A percentile compares a stretch with the other conserved stretches of the same genome.
Conservation (phyloP, 768 basidiomycete species). For the Trametes cubensis region DNA sequence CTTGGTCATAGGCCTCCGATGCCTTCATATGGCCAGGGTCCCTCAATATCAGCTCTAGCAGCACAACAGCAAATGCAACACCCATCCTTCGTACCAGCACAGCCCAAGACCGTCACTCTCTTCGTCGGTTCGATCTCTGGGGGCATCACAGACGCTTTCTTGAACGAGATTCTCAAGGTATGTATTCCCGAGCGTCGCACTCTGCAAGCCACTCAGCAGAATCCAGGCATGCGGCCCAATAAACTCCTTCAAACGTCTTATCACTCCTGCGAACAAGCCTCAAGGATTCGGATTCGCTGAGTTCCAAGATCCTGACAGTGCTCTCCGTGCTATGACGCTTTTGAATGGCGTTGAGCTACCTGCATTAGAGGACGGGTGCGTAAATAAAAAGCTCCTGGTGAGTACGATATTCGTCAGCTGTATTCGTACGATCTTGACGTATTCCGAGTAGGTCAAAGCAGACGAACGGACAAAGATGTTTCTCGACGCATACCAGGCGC, state of each 20-base stretch:
- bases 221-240: conserved; percentile 86
- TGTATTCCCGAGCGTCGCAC: conserved; percentile 35
- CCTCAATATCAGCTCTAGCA: conserved; percentile 89
- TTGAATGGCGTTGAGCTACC: conserved; percentile 67
- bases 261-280: conserved; percentile 90
- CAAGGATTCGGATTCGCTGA: conserved; percentile 98
- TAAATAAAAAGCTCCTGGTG: conserved; percentile 70
- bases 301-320: conserved; percentile 91
- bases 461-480: conserved; percentile 93
- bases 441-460: conserved; percentile 74
- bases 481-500: conserved; percentile 81
- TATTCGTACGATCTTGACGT: conserved; percentile 35
- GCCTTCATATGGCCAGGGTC: conserved; percentile 88
- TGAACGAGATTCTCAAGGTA: conserved; percentile 79
- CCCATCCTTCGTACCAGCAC: conserved; percentile 66
- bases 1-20: conserved; percentile 87
- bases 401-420: conserved; percentile 38
- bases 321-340: conserved; percentile 71
- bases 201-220: not conserved
- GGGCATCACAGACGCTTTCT: conserved; percentile 81
- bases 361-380: conserved; percentile 59
- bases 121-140: conserved; percentile 97
- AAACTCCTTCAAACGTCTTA: conserved; percentile 88
- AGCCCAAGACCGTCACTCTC: conserved; percentile 72
- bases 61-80: conserved; percentile 69